Evolutionary conservation across 1,284 basidiomycete genomes (phyloP).

Genomic region (Amylostereum areolatum): DNA sequence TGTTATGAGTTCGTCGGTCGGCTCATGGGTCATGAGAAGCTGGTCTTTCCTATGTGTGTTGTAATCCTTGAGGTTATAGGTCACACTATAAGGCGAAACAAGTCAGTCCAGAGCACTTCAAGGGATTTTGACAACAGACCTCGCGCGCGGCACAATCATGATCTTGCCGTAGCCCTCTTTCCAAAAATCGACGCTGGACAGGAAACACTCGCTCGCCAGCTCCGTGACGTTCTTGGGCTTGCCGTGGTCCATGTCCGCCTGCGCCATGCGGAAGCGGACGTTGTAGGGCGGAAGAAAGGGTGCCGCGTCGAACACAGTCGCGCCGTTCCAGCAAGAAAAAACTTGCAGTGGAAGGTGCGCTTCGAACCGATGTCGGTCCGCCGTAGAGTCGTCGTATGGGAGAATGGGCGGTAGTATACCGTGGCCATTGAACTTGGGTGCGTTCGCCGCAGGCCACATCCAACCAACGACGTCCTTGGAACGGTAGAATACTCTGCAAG

Average conservation of each 20-base stretch:
- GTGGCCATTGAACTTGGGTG: constrained; percentile 4
- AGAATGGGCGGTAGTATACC: constrained; percentile 15
- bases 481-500: not conserved
- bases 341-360: constrained; percentile 30
- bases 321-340: constrained; percentile 29
- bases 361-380: constrained; percentile 21
- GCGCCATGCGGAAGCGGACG: not conserved
- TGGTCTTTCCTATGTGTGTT: not conserved
- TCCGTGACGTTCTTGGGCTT: not conserved
- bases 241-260: not conserved
- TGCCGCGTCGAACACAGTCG: constrained; percentile 26
- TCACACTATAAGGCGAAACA: not conserved
- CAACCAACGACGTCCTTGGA: not conserved
- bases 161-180: not conserved
- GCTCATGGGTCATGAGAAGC: not conserved
- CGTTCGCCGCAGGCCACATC: constrained; percentile 5
- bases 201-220: constrained; percentile 1
- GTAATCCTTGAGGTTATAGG: not conserved
- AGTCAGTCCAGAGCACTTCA: too few relatives aligned
- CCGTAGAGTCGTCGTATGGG: constrained; percentile 17
- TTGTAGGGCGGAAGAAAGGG: constrained; percentile 12
- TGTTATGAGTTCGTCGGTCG: not conserved
- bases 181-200: constrained; percentile 1
- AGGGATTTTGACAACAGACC: not conserved
- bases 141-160: not conserved